Evolutionary conservation across 2,329 filamentous ascomycete species (phyloP).

Genomic region (Cladosporium halotolerans): DNA sequence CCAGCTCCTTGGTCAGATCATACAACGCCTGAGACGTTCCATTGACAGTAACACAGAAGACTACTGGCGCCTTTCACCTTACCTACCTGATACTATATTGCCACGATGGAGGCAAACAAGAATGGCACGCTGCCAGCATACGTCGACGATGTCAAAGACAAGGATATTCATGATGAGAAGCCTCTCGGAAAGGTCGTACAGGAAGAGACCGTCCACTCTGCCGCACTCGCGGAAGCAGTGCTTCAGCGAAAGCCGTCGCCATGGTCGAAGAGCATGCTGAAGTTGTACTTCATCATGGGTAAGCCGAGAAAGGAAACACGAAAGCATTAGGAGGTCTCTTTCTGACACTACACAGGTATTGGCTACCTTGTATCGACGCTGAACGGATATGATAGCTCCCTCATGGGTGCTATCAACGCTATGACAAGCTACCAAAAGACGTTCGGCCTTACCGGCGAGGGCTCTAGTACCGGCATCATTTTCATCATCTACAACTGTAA

Average conservation of each 20-base stretch:
- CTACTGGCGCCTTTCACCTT: no score
- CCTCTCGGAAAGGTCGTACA: conserved; percentile 16
- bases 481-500: conserved; percentile 37
- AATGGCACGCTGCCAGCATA: conserved; percentile 14
- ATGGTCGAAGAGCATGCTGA: conserved; percentile 20
- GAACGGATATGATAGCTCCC: conserved; percentile 27
- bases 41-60: no score
- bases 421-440: conserved; percentile 47
- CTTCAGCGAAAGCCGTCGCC: conserved; percentile 18
- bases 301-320: neutral
- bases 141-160: conserved; percentile 11
- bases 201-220: conserved; percentile 19
- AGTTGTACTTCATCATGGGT: conserved; percentile 20
- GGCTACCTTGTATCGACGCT: conserved; percentile 13
- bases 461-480: conserved; percentile 45
- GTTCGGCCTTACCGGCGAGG: conserved; percentile 44
- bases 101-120: conserved; percentile 44
- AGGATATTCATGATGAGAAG: conserved; percentile 14
- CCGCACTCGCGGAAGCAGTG: conserved; percentile 20
- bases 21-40: no score
- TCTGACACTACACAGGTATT: conserved; percentile 1
- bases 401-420: conserved; percentile 48
- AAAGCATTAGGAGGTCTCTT: neutral
- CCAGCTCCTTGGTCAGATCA: no score
- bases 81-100: no score